phyloP scores from a whole-genome alignment of 192 early-diverging fungal genomes.

The Podila verticillata region DNA sequence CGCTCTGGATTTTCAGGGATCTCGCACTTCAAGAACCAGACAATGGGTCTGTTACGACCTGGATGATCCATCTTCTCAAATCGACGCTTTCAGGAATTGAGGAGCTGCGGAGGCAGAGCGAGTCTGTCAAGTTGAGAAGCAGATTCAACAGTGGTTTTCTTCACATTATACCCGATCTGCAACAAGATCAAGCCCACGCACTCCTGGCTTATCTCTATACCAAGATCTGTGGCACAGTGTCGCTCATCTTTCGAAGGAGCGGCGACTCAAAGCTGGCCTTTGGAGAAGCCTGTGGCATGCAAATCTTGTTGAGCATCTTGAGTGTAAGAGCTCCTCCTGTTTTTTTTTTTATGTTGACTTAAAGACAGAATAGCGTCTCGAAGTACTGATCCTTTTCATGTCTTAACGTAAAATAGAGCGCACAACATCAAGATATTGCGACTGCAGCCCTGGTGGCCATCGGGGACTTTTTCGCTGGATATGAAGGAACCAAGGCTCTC shows the following conservation, averaged over 20 bases:
- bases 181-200: slow-evolving; percentile 41
- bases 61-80: slow-evolving; percentile 46
- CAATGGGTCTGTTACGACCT: slow-evolving; percentile 11
- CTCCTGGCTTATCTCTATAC: slow-evolving; percentile 45
- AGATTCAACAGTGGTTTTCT: slow-evolving; percentile 22
- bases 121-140: slow-evolving; percentile 11
- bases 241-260: slow-evolving; percentile 47
- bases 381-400: background rate
- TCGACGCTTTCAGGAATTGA: slow-evolving; percentile 43
- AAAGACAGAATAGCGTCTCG: no score
- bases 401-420: slow-evolving; percentile 5
- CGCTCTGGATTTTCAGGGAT: slow-evolving; percentile 50
- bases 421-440: slow-evolving; percentile 48
- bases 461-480: slow-evolving; percentile 54
- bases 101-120: slow-evolving; percentile 23
- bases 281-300: slow-evolving; percentile 51
- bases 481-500: slow-evolving; percentile 41
- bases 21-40: slow-evolving; percentile 20
- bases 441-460: slow-evolving; percentile 50
- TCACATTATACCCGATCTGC: slow-evolving; percentile 20
- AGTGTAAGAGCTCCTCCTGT: slow-evolving; percentile 19
- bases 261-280: slow-evolving; percentile 34
- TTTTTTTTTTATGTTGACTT: background rate
- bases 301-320: slow-evolving; percentile 45
- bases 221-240: slow-evolving; percentile 49